Conservation (phyloP, 345 rosid genomes). For the Brassica rapa region DNA sequence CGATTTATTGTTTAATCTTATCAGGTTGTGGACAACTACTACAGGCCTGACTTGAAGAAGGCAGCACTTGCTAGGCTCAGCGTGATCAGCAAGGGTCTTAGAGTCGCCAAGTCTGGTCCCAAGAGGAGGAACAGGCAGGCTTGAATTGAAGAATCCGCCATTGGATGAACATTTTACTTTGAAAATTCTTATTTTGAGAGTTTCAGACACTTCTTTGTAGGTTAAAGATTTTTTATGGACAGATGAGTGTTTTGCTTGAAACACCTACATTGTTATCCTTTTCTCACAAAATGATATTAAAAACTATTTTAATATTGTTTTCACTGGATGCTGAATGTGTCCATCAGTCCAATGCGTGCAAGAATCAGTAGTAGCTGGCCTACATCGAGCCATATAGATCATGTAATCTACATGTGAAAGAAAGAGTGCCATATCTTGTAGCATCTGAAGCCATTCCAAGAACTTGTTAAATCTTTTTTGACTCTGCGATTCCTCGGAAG, state of each 20-base stretch:
- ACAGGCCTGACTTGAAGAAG: constrained; percentile 72
- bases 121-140: constrained; percentile 70
- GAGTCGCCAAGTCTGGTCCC: constrained; percentile 67
- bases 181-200: background rate
- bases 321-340: too few relatives aligned
- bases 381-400: too few relatives aligned
- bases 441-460: too few relatives aligned
- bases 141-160: constrained; percentile 12
- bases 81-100: constrained; percentile 60
- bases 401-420: too few relatives aligned
- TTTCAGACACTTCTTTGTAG: background rate
- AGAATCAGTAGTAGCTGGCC: too few relatives aligned
- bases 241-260: background rate
- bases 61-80: constrained; percentile 77
- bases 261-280: background rate
- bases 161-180: background rate
- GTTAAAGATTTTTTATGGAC: background rate
- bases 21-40: constrained; percentile 69
- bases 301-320: background rate
- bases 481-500: too few relatives aligned
- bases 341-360: too few relatives aligned
- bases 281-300: background rate
- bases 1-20: background rate
- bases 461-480: too few relatives aligned
- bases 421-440: too few relatives aligned